Evolutionary conservation across 2,329 filamentous ascomycete species (phyloP), one percentile per base, ranked within the genome.

Genomic region (Sporothrix variecibatus): DNA sequence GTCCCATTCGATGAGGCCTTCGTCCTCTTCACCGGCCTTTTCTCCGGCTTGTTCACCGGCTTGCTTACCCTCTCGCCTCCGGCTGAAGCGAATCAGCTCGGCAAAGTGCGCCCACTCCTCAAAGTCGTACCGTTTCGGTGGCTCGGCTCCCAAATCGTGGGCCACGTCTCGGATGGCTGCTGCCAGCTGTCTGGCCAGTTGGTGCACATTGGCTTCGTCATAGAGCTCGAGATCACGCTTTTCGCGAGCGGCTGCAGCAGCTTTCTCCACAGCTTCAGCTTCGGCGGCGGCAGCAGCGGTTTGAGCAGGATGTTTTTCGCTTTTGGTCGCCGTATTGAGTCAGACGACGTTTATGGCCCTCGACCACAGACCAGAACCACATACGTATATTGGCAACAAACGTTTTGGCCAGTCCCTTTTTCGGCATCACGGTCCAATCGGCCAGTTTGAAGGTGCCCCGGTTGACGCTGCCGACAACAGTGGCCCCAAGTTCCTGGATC

Each of bases 31-130:
- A 2, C 79, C 73, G 8, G 26, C 5, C 9, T 67, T 43, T 43
- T 53, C 23, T 3, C 2, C 71, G 2, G 11, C 12, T 0, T 28
- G 31, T 43, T 53, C 23, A 3, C 2, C 71, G 2, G 11, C 12
- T 0, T 28, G 31, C 2, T 72, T 58, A 4, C 4, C 43, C 0
- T 12, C 28, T 28, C 46, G 46, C 3, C 76, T 76, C 38, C 79
- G 82, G 51, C 82, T 87, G 76, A 91, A 90, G 1, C 87, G 84
- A 51, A 93, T 92, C 70, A 93, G 80, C 17, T 86, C 83, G 2
- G 89, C 90, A 75, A 91, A 91, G 73, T 90, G 86, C 3, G 89
- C 87, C 91, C 91, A 93, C 79, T 93, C 90, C 76, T 92, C 90
- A 76, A 91, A 93, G 1, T 78, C 83, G 78, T 93, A 93, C 53